Percentiles rank a stretch among this genome's conserved stretches.
Conservation (phyloP, 129 eudicot genomes). For the carrot (Daucus carota) region DNA sequence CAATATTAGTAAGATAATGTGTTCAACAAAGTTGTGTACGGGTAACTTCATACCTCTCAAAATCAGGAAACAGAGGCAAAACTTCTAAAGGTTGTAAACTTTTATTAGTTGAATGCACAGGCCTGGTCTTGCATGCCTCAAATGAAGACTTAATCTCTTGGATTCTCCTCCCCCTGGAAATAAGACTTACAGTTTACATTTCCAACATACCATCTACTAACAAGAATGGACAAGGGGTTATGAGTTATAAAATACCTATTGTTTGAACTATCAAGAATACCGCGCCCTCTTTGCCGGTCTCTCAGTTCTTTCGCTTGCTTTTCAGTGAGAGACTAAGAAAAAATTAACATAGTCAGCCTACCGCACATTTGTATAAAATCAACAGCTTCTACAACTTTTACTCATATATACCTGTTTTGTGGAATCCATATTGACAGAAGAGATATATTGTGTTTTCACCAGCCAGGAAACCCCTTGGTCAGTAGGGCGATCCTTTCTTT, state of each 20-base stretch:
- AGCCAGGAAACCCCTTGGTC: slow-evolving; percentile 97
- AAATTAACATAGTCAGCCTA: background rate
- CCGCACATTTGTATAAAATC: background rate
- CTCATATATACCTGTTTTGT: slow-evolving; percentile 56
- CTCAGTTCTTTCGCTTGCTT: slow-evolving; percentile 90
- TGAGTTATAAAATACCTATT: slow-evolving; percentile 37
- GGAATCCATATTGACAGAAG: slow-evolving; percentile 81
- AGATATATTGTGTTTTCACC: slow-evolving; percentile 89
- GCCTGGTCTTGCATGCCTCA: slow-evolving; percentile 72
- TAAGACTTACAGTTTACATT: background rate
- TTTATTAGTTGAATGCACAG: slow-evolving; percentile 81
- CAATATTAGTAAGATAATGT: background rate
- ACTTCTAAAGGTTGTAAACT: slow-evolving; percentile 61
- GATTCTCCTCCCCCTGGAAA: slow-evolving; percentile 68
- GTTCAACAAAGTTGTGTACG: background rate
- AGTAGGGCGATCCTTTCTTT: slow-evolving; percentile 78
- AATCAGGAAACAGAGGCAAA: slow-evolving; percentile 77
- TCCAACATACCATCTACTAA: background rate
- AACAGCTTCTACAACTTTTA: background rate
- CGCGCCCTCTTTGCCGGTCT: slow-evolving; percentile 51
- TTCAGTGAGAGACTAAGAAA: slow-evolving; percentile 62
- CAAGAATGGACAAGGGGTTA: background rate
- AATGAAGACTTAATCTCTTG: slow-evolving; percentile 78
- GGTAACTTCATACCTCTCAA: slow-evolving; percentile 58
- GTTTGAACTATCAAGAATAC: slow-evolving; percentile 54